Base-by-base conservation (phyloP, 345 rosid species). In the Dimocarpus longan region DNA sequence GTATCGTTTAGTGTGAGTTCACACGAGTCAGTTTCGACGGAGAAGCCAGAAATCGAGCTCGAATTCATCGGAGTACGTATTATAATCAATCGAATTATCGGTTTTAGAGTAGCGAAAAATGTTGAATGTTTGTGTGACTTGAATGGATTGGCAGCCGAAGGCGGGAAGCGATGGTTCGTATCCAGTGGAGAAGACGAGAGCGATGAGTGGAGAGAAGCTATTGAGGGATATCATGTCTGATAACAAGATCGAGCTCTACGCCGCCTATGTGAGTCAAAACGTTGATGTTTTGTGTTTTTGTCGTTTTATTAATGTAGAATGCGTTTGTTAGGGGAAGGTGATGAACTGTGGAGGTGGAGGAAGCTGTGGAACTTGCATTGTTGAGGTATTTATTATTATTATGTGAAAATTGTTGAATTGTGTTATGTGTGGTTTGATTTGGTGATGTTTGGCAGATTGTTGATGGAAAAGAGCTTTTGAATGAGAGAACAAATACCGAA, bases 291-390 rank as follows among this genome's bases (percentile, higher is more conserved):
- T 60, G 26, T 6, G 5, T 60, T 60, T 21, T 8, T 26, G 67
- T 73, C 37, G 68, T 60, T 46, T 60, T 22, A 2, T 3, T 60
- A 8, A 19, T 60, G 11, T 52, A 10, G 15, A 52, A 10, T 13
- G 57, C 13, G 42, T 73, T 76, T 66, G 43, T 21, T 82, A 95
- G 99, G 98, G 98, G 8, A 95, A 95, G 80, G 86, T 88, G 76
- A 92, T 92, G 98, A 95, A 93, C 78, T 95, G 97, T 83, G 98
- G 99, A 54, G 99, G 99, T 12, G 93, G 91, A 62, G 98, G 98
- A 73, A 93, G 94, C 80, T 95, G 98, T 76, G 98, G 98, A 78
- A 93, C 97, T 81, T 93, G 98, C 85, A 91, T 93, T 81, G 98
- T 92, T 3, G 97, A 95, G 94, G 98, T 93, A 84, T 74, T 66